Percentiles rank a stretch among this genome's conserved stretches.
Conservation (phyloP, 208 protist genomes). For the Blechomonas ayalai region DNA sequence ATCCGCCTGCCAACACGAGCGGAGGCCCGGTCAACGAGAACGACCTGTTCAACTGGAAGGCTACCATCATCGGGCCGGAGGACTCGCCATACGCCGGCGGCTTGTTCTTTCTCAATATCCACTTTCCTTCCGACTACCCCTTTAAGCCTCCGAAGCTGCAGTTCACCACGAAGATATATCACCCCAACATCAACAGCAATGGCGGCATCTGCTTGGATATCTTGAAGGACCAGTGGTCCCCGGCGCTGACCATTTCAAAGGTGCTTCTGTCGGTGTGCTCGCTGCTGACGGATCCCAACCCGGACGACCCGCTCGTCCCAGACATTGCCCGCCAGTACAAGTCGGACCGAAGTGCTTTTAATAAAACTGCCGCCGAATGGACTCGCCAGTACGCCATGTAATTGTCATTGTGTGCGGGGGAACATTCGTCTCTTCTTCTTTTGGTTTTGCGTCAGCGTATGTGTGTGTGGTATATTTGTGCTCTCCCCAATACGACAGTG, state of each 20-base stretch:
- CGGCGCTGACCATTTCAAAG: slow-evolving; percentile 97
- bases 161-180: slow-evolving; percentile 95
- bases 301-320: slow-evolving; percentile 97
- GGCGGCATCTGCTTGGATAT: slow-evolving; percentile 98
- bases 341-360: slow-evolving; percentile 85
- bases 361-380: slow-evolving; percentile 93
- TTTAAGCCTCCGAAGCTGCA: slow-evolving; percentile 93
- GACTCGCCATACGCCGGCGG: slow-evolving; percentile 97
- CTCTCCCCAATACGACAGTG: too few relatives aligned
- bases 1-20: slow-evolving; percentile 94
- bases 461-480: slow-evolving; percentile 1
- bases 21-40: slow-evolving; percentile 92
- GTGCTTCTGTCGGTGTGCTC: slow-evolving; percentile 98
- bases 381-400: slow-evolving; percentile 50
- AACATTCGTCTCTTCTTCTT: slow-evolving; percentile 6
- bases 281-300: slow-evolving; percentile 99
- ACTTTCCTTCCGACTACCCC: slow-evolving; percentile 98
- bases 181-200: slow-evolving; percentile 97
- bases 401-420: too few relatives aligned
- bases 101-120: slow-evolving; percentile 98
- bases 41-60: slow-evolving; percentile 97
- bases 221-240: slow-evolving; percentile 96
- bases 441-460: slow-evolving; percentile 1
- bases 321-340: slow-evolving; percentile 97
- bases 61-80: slow-evolving; percentile 94